A percentile compares a stretch with the other conserved stretches of the same genome.
Evolutionary conservation across 2,329 filamentous ascomycete genomes (phyloP).

Genomic region (Penicillium olsonii): DNA sequence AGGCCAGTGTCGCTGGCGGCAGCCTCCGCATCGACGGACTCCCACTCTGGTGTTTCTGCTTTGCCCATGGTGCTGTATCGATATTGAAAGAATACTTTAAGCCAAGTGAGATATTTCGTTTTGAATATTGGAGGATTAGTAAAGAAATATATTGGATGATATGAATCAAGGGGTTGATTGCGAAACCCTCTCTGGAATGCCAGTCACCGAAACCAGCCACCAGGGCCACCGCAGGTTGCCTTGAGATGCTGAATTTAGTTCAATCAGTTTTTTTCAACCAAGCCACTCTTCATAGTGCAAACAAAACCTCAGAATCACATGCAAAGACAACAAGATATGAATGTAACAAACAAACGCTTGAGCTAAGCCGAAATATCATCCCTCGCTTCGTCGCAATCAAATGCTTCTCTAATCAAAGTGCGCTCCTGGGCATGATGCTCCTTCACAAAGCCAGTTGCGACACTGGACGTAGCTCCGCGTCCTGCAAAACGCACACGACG

Average conservation of each 20-base stretch:
- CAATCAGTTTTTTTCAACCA: no score
- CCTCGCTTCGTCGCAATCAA: constrained; percentile 24
- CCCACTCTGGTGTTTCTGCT: neutral
- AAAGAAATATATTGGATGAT: neutral
- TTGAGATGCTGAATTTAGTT: no score
- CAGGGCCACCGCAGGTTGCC: no score
- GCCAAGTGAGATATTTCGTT: neutral
- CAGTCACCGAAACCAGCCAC: neutral
- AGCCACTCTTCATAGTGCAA: no score
- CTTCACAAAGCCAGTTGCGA: constrained; percentile 87
- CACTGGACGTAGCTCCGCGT: constrained; percentile 85
- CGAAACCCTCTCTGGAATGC: neutral
- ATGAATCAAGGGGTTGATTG: neutral
- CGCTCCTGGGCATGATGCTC: constrained; percentile 88
- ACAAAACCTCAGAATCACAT: no score
- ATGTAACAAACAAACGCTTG: neutral
- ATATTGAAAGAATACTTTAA: no score
- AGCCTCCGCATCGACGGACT: neutral
- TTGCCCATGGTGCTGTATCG: neutral
- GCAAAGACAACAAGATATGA: neutral
- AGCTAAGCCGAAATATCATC: neutral
- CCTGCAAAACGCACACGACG: constrained; percentile 96
- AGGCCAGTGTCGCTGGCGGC: neutral
- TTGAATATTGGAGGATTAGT: neutral
- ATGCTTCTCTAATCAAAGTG: constrained; percentile 69